Evolutionary conservation across 768 basidiomycete genomes (phyloP), one percentile per base, ranked within the genome.

Genomic region (Phanerochaete sordida): DNA sequence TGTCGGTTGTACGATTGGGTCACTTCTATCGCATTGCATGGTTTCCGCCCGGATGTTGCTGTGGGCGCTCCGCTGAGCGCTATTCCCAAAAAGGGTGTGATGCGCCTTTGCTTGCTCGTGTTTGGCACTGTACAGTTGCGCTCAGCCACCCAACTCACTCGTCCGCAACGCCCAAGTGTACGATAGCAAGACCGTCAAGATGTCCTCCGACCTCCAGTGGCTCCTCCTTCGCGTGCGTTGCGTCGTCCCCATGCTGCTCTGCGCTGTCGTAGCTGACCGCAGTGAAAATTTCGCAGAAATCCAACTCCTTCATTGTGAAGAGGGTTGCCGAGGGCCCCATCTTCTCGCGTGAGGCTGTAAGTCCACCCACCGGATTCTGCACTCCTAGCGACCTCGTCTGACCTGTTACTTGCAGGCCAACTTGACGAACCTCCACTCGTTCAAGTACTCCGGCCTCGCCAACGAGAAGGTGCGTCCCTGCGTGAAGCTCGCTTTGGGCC

Each of bases 181-280:
- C 63, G 62, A 59, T 61, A 66, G 64, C 64, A 68, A 65, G 56
- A 53, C 61, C 57, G 58, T 61, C 78, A 84, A 76, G 72, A 93
- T 93, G 91, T 92, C 91, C 70, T 72, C 78, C 80, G 93, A 95
- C 75, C 91, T 96, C 75, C 84, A 95, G 79, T 96, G 94, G 94
- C 87, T 94, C 73, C 88, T 96, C 63, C 76, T 92, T 74, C 91
- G 91, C 72, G 91, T 92, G 70, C 71, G 88, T 85, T 47, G 55
- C 28, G 30, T 33, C 39, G 3, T 24, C n/a, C 51, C 24, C 37
- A 19, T 48, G n/a, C 27, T 57, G 8, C 45, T 64, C 15, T 24
- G 15, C 30, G 27, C 11, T 26, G 43, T 47, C 51, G 54, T 45
- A 45, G 7, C 59, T 52, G 55, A 60, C 55, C 16, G 21, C 26